Base-by-base conservation (phyloP, 768 basidiomycete genomes). In the Trametes villosa region DNA sequence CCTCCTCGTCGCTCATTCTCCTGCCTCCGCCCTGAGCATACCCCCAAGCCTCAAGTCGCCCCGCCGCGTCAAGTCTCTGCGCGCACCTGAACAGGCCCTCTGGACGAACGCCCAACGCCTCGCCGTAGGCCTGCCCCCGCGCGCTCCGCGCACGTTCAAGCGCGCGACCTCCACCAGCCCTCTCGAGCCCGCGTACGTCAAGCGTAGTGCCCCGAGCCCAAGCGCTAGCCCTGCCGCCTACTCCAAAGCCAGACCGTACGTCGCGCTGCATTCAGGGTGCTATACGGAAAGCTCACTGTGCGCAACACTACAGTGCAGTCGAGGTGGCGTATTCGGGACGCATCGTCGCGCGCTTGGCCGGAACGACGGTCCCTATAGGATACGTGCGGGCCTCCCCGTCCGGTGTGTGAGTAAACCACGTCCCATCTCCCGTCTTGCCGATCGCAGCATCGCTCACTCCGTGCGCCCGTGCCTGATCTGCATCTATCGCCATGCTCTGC, bases 41-140 rank as follows among this genome's bases (percentile, higher is more conserved):
- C 60, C 60, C 15, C 47, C 31, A 26, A n/a, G 9, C 20, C 29
- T 49, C 30, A 48, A 55, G 47, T 0, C 56, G 7, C 47, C 53
- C 13, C 33, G 53, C 40, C 53, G 48, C 41, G 31, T 55, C 9
- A 36, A 47, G 53, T 55, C 53, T 12, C 18, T 44, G 27, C 45
- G 49, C 13, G 22, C 44, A 20, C 8, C 44, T 6, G 38, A 36
- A 17, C 24, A 57, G 3, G 41, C 45, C 41, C 12, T 13, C 7
- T 60, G 59, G 55, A 61, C 64, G 13, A 65, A 65, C 27, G 64
- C 56, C 8, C 52, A 65, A 41, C 55, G 64, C 26, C 58, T 65
- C 57, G 59, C 64, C 9, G 60, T 46, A 1, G 60, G 60, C 18
- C 64, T 65, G 24, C 64, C 64, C 26, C 64, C 64, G 20, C 60